These are phyloP conservation scores for Didymellaceae sp. DNA, from an alignment of 2,329 filamentous ascomycete genomes.

Conservation along the genomic window DNA sequence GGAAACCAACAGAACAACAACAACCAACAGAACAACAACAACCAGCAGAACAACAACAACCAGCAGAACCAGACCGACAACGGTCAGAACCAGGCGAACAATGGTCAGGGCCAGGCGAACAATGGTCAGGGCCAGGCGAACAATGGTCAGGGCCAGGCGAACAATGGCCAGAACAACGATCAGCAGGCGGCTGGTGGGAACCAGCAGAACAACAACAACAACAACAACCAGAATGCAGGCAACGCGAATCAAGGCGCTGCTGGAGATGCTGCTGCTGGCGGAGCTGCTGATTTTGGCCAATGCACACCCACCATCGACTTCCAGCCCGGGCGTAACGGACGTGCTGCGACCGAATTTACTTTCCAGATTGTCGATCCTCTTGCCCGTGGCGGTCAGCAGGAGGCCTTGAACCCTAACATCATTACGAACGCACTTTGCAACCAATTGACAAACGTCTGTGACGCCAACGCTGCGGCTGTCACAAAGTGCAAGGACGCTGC, in stretches of 20 bases:
- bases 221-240: conserved; percentile 8
- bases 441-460: conserved; percentile 71
- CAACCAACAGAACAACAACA: neutral
- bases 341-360: conserved; percentile 65
- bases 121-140: conserved; percentile 13
- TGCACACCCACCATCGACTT: conserved; percentile 64
- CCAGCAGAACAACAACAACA: conserved; percentile 16
- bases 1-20: neutral
- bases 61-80: too few species aligned
- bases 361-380: conserved; percentile 71
- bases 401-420: conserved; percentile 74
- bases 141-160: too few species aligned
- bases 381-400: conserved; percentile 67
- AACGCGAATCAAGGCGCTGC: conserved; percentile 20
- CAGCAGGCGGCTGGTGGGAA: conserved; percentile 14
- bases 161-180: conserved; percentile 22
- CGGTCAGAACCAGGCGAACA: neutral
- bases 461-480: conserved; percentile 66
- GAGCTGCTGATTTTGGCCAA: conserved; percentile 42
- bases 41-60: neutral
- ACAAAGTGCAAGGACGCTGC: conserved; percentile 61
- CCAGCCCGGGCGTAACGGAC: conserved; percentile 60
- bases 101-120: neutral
- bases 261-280: conserved; percentile 13
- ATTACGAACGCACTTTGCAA: conserved; percentile 76